phyloP scores from a whole-genome alignment of 805 yeast genomes.

The Zygosaccharomyces gambellarensis region DNA sequence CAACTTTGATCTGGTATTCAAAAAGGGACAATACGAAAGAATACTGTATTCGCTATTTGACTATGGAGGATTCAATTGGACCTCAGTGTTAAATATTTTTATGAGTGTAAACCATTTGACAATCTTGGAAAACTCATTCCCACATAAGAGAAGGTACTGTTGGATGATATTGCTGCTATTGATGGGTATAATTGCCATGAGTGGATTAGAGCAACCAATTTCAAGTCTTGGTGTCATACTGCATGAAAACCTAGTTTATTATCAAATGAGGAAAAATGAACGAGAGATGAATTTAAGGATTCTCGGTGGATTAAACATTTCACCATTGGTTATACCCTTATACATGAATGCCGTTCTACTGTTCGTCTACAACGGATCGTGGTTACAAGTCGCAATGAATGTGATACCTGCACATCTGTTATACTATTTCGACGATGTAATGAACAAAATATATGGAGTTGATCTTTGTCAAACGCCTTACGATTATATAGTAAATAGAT shows the following conservation, averaged over 20 bases:
- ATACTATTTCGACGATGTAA: constrained; percentile 27
- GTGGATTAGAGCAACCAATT: constrained; percentile 26
- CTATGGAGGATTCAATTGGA: constrained; percentile 33
- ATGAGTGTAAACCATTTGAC: constrained; percentile 24
- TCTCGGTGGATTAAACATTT: constrained; percentile 23
- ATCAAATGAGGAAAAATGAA: constrained; percentile 21
- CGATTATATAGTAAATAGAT: constrained; percentile 11
- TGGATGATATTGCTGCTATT: constrained; percentile 25
- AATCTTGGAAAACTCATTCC: constrained; percentile 26
- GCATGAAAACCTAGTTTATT: constrained; percentile 29
- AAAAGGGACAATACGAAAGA: constrained; percentile 37
- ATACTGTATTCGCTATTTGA: constrained; percentile 38
- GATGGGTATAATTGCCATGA: constrained; percentile 19
- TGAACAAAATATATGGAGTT: constrained; percentile 25
- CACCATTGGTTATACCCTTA: constrained; percentile 21
- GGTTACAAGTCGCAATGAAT: constrained; percentile 23
- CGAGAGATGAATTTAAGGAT: constrained; percentile 18
- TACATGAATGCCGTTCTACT: constrained; percentile 23
- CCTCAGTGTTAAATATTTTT: constrained; percentile 21
- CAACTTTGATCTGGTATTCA: constrained; percentile 38
- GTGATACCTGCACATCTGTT: constrained; percentile 30
- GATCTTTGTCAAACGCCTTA: constrained; percentile 29
- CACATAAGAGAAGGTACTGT: constrained; percentile 21
- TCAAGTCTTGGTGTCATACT: constrained; percentile 25
- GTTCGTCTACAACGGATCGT: constrained; percentile 16